Base-by-base conservation (phyloP, 352 stramenopile species). In the Peronospora farinosa region DNA sequence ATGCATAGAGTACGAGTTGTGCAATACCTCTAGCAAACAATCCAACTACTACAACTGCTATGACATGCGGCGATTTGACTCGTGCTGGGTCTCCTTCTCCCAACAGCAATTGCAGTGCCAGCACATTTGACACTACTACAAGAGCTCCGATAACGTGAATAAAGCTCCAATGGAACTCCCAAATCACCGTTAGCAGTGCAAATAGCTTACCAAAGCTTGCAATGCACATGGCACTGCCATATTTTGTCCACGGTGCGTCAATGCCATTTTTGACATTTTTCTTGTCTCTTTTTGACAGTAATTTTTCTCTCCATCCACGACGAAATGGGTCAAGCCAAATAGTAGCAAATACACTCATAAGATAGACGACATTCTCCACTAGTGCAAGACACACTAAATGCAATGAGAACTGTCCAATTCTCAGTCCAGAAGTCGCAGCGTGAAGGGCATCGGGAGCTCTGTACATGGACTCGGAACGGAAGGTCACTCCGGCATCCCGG, bases 171-270 rank as follows among this genome's bases (percentile, higher is more conserved):
- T 92, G 67, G 61, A 85, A 89, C 58, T 92, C 80, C 80, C 80
- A 92, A 45, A 92, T 92, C 27, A 92, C 78, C 2, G 76, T 92
- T 21, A 92, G 60, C 43, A 88, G 67, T 46, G 78, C 80, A 65
- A 92, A 89, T 25, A 89, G 70, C 52, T 92, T 92, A 32, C 78
- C 80, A 52, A 92, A 92, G 61, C 76, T 88, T 13, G 75, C 85
- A 52, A 92, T 78, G 56, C 78, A 86, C 60, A 88, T 75, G 40
- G 78, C 75, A 37, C 73, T 79, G 38, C 45, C 60, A 47, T 78
- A 87, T 38, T 56, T 74, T 16, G 59, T 51, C 39, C 69, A 56
- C n/a, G 58, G 31, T 2, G 51, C 59, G 11, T 37, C 9, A 5
- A 52, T 2, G 36, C 23, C 43, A n/a, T 47, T 45, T 17, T 27